Conservation (phyloP, 495 filamentous ascomycete genomes). For the Aspergillus affinis region DNA sequence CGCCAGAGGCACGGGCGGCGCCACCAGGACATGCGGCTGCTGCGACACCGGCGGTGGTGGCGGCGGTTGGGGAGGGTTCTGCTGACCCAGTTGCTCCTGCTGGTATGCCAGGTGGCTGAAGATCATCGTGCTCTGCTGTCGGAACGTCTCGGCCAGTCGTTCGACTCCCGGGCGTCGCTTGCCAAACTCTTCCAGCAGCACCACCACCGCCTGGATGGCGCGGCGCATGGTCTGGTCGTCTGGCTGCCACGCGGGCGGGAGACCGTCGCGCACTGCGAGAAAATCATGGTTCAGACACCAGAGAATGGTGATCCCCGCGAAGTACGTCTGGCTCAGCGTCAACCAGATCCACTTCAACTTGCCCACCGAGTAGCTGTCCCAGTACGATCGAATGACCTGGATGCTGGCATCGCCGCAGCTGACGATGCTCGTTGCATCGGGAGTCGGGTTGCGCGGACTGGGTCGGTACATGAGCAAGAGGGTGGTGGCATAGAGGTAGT, state of each 20-base stretch:
- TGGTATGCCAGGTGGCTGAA: constrained; percentile 48
- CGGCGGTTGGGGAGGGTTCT: constrained; percentile 24
- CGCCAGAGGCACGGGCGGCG: constrained; percentile 41
- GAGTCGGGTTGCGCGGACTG: constrained; percentile 47
- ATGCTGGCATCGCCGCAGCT: constrained; percentile 51
- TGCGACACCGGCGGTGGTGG: constrained; percentile 27
- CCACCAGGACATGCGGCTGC: constrained; percentile 15
- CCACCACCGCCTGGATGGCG: constrained; percentile 45
- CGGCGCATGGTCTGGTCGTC: constrained; percentile 48
- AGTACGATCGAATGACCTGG: constrained; percentile 51
- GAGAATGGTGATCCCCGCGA: constrained; percentile 50
- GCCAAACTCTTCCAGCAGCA: constrained; percentile 50
- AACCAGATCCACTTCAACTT: constrained; percentile 58
- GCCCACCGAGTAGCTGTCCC: constrained; percentile 47
- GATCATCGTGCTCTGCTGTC: constrained; percentile 46
- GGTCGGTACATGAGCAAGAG: constrained; percentile 53
- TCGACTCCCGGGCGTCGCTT: constrained; percentile 49
- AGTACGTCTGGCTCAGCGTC: constrained; percentile 52
- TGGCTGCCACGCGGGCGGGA: constrained; percentile 39
- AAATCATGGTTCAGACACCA: constrained; percentile 51
- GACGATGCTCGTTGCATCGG: constrained; percentile 42
- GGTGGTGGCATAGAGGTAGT: constrained; percentile 54
- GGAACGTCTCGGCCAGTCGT: constrained; percentile 45
- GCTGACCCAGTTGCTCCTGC: constrained; percentile 24
- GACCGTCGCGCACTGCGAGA: constrained; percentile 42